Conservation (phyloP, 495 filamentous ascomycete species). For the Penicillium cosmopolitanum region DNA sequence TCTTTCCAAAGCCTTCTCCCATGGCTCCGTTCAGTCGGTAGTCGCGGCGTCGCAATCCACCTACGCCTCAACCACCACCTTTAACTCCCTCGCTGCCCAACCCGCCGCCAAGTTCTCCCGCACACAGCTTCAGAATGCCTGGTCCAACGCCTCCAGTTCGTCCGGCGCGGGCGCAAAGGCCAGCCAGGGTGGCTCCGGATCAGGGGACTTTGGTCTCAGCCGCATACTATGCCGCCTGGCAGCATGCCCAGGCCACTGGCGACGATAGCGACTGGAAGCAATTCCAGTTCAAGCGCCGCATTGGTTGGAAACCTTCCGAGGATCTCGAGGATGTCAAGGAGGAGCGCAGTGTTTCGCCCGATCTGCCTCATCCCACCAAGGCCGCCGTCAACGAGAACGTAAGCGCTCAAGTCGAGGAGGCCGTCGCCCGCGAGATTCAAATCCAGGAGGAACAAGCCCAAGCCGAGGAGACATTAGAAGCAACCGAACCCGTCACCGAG, state of each 20-base stretch:
- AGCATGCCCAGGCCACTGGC: constrained; percentile 69
- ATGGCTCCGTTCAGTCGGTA: constrained; percentile 96
- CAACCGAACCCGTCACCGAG: constrained; percentile 36
- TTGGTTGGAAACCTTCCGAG: constrained; percentile 78
- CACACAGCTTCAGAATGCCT: constrained; percentile 68
- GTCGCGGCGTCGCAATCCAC: constrained; percentile 91
- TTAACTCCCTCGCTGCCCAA: constrained; percentile 57
- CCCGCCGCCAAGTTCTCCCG: constrained; percentile 60
- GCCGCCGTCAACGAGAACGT: constrained; percentile 56
- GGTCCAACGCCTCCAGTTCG: constrained; percentile 64
- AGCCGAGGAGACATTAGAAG: constrained; percentile 44
- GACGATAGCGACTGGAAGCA: constrained; percentile 86
- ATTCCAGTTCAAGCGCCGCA: constrained; percentile 81
- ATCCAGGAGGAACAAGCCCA: constrained; percentile 53
- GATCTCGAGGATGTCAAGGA: constrained; percentile 54
- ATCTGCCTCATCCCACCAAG: constrained; percentile 59
- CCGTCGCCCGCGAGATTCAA: constrained; percentile 64
- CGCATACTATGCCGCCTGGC: constrained; percentile 88
- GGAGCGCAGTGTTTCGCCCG: constrained; percentile 27
- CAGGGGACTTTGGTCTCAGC: constrained; percentile 65
- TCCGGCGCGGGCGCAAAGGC: constrained; percentile 50
- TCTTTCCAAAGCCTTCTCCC: constrained; percentile 92
- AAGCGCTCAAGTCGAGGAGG: constrained; percentile 64
- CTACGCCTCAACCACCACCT: constrained; percentile 73
- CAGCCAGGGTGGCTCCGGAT: constrained; percentile 43